A percentile compares a stretch with the other conserved stretches of the same genome.
Conservation (phyloP, 306 rosid genomes). For the Vigna radiata region DNA sequence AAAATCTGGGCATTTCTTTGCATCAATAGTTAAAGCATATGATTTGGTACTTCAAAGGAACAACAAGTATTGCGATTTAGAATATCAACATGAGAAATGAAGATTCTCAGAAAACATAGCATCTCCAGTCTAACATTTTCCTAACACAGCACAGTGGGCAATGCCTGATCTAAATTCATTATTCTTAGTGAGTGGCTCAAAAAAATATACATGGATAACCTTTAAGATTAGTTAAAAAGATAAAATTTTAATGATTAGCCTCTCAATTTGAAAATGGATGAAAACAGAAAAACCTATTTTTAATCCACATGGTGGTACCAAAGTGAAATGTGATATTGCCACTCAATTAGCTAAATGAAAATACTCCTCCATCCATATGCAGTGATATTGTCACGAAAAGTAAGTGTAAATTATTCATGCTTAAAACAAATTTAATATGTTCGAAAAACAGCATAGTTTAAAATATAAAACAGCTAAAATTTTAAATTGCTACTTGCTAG, state of each 20-base stretch:
- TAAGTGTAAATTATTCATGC: background rate
- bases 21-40: slow-evolving; percentile 17
- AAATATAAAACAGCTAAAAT: slow-evolving; percentile 22
- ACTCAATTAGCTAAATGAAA: slow-evolving; percentile 16
- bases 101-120: slow-evolving; percentile 10
- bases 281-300: background rate
- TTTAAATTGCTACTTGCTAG: background rate
- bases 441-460: background rate
- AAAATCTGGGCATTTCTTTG: slow-evolving; percentile 20
- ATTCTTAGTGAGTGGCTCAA: slow-evolving; percentile 12
- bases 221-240: slow-evolving; percentile 15
- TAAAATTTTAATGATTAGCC: background rate
- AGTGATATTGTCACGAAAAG: background rate
- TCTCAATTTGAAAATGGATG: slow-evolving; percentile 25
- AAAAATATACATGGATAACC: background rate
- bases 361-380: slow-evolving; percentile 30
- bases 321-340: slow-evolving; percentile 4
- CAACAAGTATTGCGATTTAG: background rate
- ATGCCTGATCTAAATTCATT: slow-evolving; percentile 31
- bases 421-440: background rate
- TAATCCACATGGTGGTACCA: slow-evolving; percentile 13
- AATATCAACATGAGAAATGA: slow-evolving; percentile 18
- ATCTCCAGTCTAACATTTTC: slow-evolving; percentile 32
- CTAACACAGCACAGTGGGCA: slow-evolving; percentile 24
- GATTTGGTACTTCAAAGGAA: slow-evolving; percentile 28